phyloP scores from a whole-genome alignment of 75 land plant genomes.

The Pinus albicaulis region DNA sequence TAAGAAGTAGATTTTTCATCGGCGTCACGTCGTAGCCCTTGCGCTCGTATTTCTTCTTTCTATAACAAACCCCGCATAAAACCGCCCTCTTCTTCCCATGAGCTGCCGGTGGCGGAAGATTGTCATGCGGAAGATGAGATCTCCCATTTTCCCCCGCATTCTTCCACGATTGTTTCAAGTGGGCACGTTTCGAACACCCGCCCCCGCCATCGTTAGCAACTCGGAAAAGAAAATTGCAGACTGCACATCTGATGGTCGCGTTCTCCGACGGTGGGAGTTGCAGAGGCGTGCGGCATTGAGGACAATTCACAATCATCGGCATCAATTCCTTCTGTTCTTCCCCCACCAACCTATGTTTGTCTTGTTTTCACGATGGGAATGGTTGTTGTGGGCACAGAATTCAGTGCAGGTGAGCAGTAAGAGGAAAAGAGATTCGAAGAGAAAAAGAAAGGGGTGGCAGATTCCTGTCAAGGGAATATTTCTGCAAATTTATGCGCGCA shows the following conservation, averaged over 20 bases:
- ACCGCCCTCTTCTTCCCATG: slow-evolving; percentile 66
- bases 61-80: slow-evolving; percentile 57
- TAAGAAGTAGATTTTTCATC: slow-evolving; percentile 48
- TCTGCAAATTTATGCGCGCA: too few species aligned
- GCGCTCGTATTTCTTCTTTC: slow-evolving; percentile 34
- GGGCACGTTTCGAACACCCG: too few species aligned
- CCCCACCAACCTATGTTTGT: too few species aligned
- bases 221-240: slow-evolving; percentile 26
- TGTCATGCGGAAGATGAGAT: too few species aligned
- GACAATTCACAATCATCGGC: slow-evolving; percentile 36
- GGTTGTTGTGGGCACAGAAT: too few species aligned
- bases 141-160: too few species aligned
- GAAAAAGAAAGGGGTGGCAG: too few species aligned
- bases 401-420: too few species aligned
- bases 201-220: slow-evolving; percentile 6
- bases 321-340: background rate
- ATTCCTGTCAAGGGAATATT: too few species aligned
- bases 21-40: slow-evolving; percentile 73
- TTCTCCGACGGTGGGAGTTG: slow-evolving; percentile 31
- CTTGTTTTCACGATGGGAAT: too few species aligned
- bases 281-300: slow-evolving; percentile 26
- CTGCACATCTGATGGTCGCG: slow-evolving; percentile 35
- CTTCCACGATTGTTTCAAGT: too few species aligned
- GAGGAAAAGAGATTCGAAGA: too few species aligned
- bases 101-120: slow-evolving; percentile 5